Evolutionary conservation across 345 rosid species (phyloP).

Genomic region (Brassica rapa): DNA sequence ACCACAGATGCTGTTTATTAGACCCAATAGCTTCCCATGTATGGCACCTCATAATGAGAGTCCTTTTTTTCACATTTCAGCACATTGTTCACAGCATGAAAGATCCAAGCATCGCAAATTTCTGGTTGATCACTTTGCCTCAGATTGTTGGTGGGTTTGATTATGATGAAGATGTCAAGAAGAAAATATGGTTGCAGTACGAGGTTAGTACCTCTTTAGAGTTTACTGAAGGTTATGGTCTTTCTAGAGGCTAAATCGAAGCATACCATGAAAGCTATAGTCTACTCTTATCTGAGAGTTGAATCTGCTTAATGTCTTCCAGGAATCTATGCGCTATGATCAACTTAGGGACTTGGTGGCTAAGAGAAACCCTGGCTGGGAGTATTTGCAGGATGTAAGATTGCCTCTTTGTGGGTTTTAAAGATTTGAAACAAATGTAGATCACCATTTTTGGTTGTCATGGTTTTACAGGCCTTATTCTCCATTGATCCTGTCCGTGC

Average conservation of each 20-base stretch:
- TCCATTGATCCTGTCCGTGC: conserved; percentile 87
- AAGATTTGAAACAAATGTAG: background rate
- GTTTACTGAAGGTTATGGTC: conserved; percentile 11
- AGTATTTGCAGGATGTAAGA: conserved; percentile 85
- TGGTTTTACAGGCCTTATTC: conserved; percentile 64
- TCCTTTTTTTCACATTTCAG: conserved; percentile 50
- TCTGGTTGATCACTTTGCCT: conserved; percentile 91
- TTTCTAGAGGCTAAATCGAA: conserved; percentile 15
- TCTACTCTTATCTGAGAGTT: conserved; percentile 6
- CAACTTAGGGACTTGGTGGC: conserved; percentile 82
- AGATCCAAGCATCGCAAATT: conserved; percentile 93
- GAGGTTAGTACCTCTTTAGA: conserved; percentile 52
- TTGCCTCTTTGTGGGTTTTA: background rate
- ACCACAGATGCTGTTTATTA: background rate
- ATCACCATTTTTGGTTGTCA: conserved; percentile 19
- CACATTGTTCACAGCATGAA: conserved; percentile 95
- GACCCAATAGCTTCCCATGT: background rate
- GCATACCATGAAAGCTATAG: conserved; percentile 4
- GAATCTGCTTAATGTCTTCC: conserved; percentile 27
- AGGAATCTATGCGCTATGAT: conserved; percentile 92
- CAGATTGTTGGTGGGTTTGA: conserved; percentile 81
- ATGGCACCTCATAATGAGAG: background rate
- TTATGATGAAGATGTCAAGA: conserved; percentile 80
- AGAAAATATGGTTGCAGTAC: conserved; percentile 92
- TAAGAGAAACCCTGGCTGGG: conserved; percentile 91